phyloP scores from a whole-genome alignment of 305 asterid species.

The Solanum hybrid region DNA sequence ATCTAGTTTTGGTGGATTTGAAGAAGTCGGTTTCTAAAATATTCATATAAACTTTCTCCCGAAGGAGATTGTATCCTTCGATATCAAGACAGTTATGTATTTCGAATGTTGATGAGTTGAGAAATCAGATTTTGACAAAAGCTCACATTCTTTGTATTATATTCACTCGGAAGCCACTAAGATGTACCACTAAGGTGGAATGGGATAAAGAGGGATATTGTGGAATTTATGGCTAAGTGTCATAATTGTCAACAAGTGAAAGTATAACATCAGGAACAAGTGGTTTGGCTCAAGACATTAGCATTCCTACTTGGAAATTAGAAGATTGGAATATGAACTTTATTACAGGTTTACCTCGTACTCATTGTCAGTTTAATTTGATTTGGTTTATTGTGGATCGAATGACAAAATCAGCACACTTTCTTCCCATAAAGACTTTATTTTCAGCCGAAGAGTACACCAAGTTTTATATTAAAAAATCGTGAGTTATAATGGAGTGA shows the following conservation, averaged over 20 bases:
- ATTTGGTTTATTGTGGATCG: background rate
- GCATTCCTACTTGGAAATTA: background rate
- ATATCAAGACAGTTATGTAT: background rate
- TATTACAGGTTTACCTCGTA: background rate
- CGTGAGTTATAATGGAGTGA: background rate
- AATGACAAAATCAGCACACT: background rate
- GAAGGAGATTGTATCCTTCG: background rate
- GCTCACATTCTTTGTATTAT: background rate
- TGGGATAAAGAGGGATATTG: background rate
- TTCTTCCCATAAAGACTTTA: background rate
- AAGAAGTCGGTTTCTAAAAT: background rate
- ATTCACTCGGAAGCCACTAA: background rate
- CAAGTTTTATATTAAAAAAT: background rate
- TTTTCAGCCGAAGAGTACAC: background rate
- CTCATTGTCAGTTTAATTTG: background rate
- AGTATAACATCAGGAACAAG: background rate
- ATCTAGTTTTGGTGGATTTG: background rate
- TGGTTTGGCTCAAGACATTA: background rate
- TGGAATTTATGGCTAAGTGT: background rate
- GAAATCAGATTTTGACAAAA: background rate
- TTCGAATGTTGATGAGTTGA: no score
- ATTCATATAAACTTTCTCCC: background rate
- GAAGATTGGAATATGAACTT: no score
- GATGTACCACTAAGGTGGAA: background rate
- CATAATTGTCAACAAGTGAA: background rate